Conservation (phyloP, 1,139 yeast genomes). For the Yamadazyma diddensiae region DNA sequence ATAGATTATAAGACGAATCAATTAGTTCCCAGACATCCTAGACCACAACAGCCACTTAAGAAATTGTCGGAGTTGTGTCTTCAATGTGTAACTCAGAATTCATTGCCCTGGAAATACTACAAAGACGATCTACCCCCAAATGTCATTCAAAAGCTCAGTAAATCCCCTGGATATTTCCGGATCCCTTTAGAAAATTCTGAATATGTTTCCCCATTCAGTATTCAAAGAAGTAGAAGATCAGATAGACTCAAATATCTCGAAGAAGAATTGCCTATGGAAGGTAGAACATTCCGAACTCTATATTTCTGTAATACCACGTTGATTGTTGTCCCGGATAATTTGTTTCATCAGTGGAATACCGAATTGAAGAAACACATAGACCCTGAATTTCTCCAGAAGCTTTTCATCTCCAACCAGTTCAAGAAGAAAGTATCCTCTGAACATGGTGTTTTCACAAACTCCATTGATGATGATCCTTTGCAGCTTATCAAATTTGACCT, state of each 20-base stretch:
- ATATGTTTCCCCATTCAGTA: slow-evolving; percentile 20
- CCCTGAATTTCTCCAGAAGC: slow-evolving; percentile 29
- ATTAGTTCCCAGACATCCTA: slow-evolving; percentile 4
- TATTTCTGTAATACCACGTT: slow-evolving; percentile 53
- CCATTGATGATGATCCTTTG: slow-evolving; percentile 25
- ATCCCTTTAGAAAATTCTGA: slow-evolving; percentile 23
- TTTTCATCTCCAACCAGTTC: slow-evolving; percentile 34
- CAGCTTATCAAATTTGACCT: slow-evolving; percentile 47
- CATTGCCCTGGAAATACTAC: slow-evolving; percentile 59
- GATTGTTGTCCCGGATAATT: slow-evolving; percentile 63
- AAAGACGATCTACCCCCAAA: slow-evolving; percentile 40
- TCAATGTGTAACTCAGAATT: slow-evolving; percentile 37
- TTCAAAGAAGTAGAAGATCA: slow-evolving; percentile 18
- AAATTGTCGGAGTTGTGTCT: slow-evolving; percentile 42
- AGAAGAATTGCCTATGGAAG: slow-evolving; percentile 18
- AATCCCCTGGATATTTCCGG: slow-evolving; percentile 45
- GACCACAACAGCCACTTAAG: slow-evolving; percentile 4
- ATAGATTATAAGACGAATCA: slow-evolving; percentile 2
- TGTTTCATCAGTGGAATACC: slow-evolving; percentile 62
- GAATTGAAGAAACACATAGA: slow-evolving; percentile 58
- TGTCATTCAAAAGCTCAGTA: slow-evolving; percentile 32
- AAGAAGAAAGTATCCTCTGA: slow-evolving; percentile 16
- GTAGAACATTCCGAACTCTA: slow-evolving; percentile 23
- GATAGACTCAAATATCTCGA: slow-evolving; percentile 13
- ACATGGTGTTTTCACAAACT: slow-evolving; percentile 18